Conservation (phyloP, 2,329 filamentous ascomycete genomes). For the Beauveria asiatica region DNA sequence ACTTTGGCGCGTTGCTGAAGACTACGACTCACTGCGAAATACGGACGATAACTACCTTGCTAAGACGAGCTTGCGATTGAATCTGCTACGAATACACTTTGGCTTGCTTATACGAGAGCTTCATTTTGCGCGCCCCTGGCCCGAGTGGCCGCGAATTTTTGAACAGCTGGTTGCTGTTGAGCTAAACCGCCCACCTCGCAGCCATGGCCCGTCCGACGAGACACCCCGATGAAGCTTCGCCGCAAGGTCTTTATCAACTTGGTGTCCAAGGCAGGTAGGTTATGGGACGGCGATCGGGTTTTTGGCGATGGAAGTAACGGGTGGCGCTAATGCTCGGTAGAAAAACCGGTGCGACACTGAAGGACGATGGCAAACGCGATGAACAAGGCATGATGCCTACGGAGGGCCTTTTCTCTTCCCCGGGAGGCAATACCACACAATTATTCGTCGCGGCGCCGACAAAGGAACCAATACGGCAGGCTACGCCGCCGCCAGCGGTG, state of each 20-base stretch:
- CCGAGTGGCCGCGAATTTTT: neutral
- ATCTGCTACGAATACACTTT: neutral
- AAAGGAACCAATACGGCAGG: neutral
- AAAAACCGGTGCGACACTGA: constrained; percentile 79
- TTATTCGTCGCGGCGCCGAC: neutral
- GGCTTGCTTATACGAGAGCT: neutral
- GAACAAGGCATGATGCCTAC: constrained; percentile 88
- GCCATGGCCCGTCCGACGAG: constrained; percentile 25
- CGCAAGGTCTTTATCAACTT: constrained; percentile 26
- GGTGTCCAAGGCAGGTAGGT: constrained; percentile 31
- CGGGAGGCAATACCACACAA: constrained; percentile 34
- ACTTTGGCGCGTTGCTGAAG: neutral
- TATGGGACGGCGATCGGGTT: neutral
- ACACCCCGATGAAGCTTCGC: constrained; percentile 23
- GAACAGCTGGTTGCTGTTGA: neutral
- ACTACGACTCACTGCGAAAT: neutral
- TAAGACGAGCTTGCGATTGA: neutral
- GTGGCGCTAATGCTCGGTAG: constrained; percentile 36
- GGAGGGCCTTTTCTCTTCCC: constrained; percentile 82
- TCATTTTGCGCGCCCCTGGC: neutral
- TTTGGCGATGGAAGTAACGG: neutral
- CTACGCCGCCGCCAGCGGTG: constrained; percentile 16
- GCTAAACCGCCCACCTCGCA: neutral
- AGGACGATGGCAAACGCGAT: constrained; percentile 72
- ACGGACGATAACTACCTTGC: neutral